Base-by-base conservation (phyloP, 768 basidiomycete genomes). In the Suillus placidus region DNA sequence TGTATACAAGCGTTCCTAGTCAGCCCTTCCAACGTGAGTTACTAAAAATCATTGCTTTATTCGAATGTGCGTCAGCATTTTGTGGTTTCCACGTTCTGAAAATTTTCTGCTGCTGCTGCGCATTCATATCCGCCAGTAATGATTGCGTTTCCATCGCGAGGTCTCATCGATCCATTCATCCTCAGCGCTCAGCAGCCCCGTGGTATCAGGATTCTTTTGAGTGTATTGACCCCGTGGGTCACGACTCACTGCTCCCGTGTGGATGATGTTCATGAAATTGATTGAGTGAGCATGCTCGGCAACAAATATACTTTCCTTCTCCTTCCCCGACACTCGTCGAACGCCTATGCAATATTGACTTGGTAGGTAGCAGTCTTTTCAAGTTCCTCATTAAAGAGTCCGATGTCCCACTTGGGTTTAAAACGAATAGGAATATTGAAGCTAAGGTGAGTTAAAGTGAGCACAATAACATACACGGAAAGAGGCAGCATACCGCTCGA, bases 381-480 rank as follows among this genome's bases (percentile, higher is more conserved):
- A 42, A 78, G 78, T 26, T 80, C 80, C 73, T 92, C 89, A 51
- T 80, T 81, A 73, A 94, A 95, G 60, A 91, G 75, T 74, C 89
- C 84, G 76, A 95, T 85, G 71, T 87, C 83, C 92, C 93, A 94
- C 67, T 77, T 78, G 3, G 87, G 85, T 1, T 75, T 73, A 78
- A 87, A 92, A 14, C 78, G 81, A 71, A 77, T 78, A 0, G 92
- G 92, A 63, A 84, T 86, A 76, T 93, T 93, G 80, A 85, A 73
- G 63, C 71, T 70, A 16, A 13, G 13, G 16, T 43, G 18, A 32
- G 42, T 52, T 38, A 35, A 35, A 60, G 49, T 37, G 20, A 37
- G 26, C 6, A 42, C 20, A 23, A 60, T 18, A 37, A 30, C 57
- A 43, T 40, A 43, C 2, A 13, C 32, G 3, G 54, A 40, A 49